Conservation (phyloP, 164 flowering plant genomes). For the Houttuynia cordata region DNA sequence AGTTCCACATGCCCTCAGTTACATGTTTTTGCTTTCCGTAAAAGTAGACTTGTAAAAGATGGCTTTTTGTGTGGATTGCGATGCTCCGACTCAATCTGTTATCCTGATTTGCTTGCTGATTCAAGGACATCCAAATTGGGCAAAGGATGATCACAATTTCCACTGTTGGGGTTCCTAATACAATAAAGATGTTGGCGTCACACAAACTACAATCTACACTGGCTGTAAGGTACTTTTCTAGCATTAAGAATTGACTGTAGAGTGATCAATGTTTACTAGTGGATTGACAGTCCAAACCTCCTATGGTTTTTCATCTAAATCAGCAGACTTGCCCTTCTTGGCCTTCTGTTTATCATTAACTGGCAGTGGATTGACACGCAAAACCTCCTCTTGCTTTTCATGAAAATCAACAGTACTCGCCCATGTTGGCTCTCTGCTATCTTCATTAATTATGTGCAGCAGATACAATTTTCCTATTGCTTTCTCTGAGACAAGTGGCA, state of each 20-base stretch:
- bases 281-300: background rate
- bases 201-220: constrained; percentile 94
- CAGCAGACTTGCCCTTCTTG: background rate
- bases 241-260: background rate
- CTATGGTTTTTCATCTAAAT: background rate
- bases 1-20: background rate
- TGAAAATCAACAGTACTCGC: too few species aligned
- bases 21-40: background rate
- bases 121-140: constrained; percentile 85
- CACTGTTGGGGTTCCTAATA: constrained; percentile 97
- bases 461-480: background rate
- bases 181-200: constrained; percentile 77
- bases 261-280: background rate
- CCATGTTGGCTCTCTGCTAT: too few species aligned
- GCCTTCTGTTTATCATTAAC: background rate
- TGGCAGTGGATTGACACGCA: too few species aligned
- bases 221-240: constrained; percentile 61
- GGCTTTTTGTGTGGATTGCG: background rate
- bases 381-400: too few species aligned
- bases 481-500: background rate
- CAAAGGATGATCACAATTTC: constrained; percentile 99
- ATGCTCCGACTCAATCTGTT: background rate
- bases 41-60: too few species aligned
- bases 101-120: background rate
- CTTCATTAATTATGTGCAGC: too few species aligned